These are phyloP conservation scores for Arthroderma uncinatum DNA, from an alignment of 2,329 filamentous ascomycete species.

Conservation along the genomic window DNA sequence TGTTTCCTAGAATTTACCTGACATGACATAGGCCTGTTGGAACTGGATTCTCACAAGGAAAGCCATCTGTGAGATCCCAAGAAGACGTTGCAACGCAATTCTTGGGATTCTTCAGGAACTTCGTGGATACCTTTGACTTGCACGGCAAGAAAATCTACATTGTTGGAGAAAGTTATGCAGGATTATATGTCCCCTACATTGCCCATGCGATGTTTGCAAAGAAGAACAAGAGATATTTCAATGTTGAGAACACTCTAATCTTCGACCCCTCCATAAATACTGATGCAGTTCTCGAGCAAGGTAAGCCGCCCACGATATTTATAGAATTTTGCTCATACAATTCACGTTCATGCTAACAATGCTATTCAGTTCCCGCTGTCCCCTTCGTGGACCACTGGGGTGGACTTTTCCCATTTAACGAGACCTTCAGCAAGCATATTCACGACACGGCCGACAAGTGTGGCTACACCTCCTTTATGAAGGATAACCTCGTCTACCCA, in stretches of 20 bases:
- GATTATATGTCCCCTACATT: conserved; percentile 60
- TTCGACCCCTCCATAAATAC: conserved; percentile 58
- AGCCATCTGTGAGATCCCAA: conserved; percentile 52
- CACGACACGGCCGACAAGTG: conserved; percentile 34
- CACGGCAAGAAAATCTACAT: conserved; percentile 61
- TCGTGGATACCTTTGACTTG: conserved; percentile 58
- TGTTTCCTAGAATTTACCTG: conserved; percentile 6
- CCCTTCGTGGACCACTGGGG: conserved; percentile 34
- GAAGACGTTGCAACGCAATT: conserved; percentile 61
- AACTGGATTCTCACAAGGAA: conserved; percentile 59
- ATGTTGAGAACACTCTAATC: conserved; percentile 58
- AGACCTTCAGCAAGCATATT: conserved; percentile 32
- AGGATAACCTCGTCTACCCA: conserved; percentile 54
- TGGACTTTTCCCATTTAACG: conserved; percentile 38
- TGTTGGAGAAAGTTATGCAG: conserved; percentile 61
- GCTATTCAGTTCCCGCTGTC: conserved; percentile 27
- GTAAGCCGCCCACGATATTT: conserved; percentile 18
- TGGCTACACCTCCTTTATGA: conserved; percentile 36
- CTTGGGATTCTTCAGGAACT: conserved; percentile 68
- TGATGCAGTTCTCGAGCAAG: conserved; percentile 40
- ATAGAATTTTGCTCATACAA: background rate
- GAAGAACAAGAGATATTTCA: conserved; percentile 55
- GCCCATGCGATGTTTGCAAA: conserved; percentile 59
- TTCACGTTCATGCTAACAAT: background rate
- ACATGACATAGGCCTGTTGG: conserved; percentile 33